These are phyloP conservation scores for Boletellus sp. DNA, from an alignment of 768 basidiomycete species.

Conservation along the genomic window DNA sequence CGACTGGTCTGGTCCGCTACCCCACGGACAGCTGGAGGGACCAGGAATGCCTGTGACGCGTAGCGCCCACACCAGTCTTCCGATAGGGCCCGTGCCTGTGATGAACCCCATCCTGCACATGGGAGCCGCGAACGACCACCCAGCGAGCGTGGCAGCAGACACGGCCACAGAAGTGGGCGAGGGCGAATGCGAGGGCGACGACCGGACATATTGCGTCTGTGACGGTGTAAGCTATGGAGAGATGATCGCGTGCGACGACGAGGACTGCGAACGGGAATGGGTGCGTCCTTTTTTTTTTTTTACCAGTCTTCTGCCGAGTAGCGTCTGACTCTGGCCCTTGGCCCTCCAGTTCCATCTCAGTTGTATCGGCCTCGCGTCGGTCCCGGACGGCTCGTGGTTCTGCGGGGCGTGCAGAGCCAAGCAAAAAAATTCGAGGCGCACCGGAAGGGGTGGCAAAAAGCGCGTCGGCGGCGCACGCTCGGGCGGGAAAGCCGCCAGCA, in stretches of 20 bases:
- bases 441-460: conserved; percentile 51
- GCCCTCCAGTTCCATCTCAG: conserved; percentile 69
- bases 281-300: conserved; percentile 42
- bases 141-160: conserved; percentile 36
- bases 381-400: conserved; percentile 73
- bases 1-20: conserved; percentile 49
- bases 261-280: conserved; percentile 83
- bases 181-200: conserved; percentile 54
- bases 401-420: conserved; percentile 65
- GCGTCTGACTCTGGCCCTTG: conserved; percentile 10
- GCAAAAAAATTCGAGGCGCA: conserved; percentile 46
- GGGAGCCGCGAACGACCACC: conserved; percentile 30
- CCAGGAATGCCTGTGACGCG: conserved; percentile 74
- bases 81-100: conserved; percentile 23
- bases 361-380: conserved; percentile 64
- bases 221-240: conserved; percentile 82
- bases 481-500: conserved; percentile 27
- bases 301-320: not conserved
- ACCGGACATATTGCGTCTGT: conserved; percentile 81
- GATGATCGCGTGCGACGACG: conserved; percentile 93
- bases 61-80: conserved; percentile 25
- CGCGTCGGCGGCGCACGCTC: conserved; percentile 38
- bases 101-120: conserved; percentile 23
- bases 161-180: conserved; percentile 44
- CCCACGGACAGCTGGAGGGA: conserved; percentile 61